These are phyloP conservation scores for Eutreptiella sp. DNA, from an alignment of 208 protist genomes.

Conservation along the genomic window DNA sequence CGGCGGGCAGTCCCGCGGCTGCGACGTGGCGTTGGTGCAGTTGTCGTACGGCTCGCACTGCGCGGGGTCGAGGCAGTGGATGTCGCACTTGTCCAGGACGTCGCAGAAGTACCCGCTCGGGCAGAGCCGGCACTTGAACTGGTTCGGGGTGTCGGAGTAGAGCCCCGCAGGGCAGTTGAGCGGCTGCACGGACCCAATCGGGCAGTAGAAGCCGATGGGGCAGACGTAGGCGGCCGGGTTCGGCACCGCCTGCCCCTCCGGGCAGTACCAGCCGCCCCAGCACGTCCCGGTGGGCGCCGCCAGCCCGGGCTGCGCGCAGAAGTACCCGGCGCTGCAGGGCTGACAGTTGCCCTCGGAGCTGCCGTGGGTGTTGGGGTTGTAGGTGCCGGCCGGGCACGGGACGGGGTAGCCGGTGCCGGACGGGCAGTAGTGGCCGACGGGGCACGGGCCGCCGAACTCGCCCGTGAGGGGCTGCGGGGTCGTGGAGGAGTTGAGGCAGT, in stretches of 20 bases:
- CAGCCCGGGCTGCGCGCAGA: neutral
- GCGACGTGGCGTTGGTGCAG: neutral
- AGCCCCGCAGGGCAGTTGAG: slow-evolving; percentile 32
- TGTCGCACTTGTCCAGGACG: neutral
- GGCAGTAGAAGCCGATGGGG: slow-evolving; percentile 34
- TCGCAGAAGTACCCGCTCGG: slow-evolving; percentile 30
- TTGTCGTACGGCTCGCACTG: slow-evolving; percentile 10
- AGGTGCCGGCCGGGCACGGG: slow-evolving; percentile 33
- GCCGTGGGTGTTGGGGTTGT: slow-evolving; percentile 3
- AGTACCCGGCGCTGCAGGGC: slow-evolving; percentile 20
- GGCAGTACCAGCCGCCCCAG: slow-evolving; percentile 43
- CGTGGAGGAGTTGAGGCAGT: slow-evolving; percentile 28
- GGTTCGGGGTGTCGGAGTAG: slow-evolving; percentile 32
- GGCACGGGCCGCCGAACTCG: neutral
- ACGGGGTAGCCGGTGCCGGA: neutral
- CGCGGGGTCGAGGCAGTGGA: slow-evolving; percentile 13
- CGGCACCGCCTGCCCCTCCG: slow-evolving; percentile 5
- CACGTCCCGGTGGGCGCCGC: slow-evolving; percentile 19
- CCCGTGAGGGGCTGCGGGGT: neutral
- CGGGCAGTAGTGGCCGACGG: slow-evolving; percentile 33
- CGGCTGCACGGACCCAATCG: slow-evolving; percentile 4
- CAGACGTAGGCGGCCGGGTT: slow-evolving; percentile 31
- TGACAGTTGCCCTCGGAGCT: slow-evolving; percentile 2
- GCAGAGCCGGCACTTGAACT: slow-evolving; percentile 23
- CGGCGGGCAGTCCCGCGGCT: slow-evolving; percentile 11